Evolutionary conservation across 345 rosid species (phyloP).

Genomic region (Streptanthus diversifolius): DNA sequence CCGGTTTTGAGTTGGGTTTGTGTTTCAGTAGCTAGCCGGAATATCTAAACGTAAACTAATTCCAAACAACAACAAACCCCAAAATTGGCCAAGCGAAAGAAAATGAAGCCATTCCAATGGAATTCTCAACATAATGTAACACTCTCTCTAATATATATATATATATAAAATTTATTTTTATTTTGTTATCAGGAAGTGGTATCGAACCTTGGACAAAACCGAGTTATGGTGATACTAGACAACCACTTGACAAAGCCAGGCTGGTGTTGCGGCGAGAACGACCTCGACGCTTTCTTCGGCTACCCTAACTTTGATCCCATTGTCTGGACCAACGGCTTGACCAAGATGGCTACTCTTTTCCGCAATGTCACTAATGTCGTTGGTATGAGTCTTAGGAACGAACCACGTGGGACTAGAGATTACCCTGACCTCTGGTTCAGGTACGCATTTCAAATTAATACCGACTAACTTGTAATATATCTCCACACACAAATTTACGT

Average conservation of each 20-base stretch:
- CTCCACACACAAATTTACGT: neutral
- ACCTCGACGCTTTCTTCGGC: slow-evolving; percentile 85
- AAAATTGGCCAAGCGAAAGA: neutral
- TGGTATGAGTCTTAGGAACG: slow-evolving; percentile 85
- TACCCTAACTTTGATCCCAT: slow-evolving; percentile 64
- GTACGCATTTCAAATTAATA: slow-evolving; percentile 30
- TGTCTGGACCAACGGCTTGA: slow-evolving; percentile 59
- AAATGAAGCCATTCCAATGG: neutral
- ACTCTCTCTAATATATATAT: neutral
- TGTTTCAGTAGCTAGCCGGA: neutral
- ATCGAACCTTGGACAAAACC: slow-evolving; percentile 51
- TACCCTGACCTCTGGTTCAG: slow-evolving; percentile 71
- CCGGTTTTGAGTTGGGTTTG: neutral
- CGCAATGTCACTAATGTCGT: slow-evolving; percentile 51
- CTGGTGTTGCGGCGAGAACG: slow-evolving; percentile 76
- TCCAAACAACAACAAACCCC: neutral
- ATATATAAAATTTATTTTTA: neutral
- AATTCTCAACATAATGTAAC: neutral
- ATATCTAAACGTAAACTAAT: neutral
- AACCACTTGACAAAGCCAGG: slow-evolving; percentile 81
- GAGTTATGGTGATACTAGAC: slow-evolving; percentile 76
- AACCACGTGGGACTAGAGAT: slow-evolving; percentile 72
- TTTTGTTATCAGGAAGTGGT: slow-evolving; percentile 58
- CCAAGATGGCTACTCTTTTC: slow-evolving; percentile 65
- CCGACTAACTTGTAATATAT: neutral